phyloP scores from a whole-genome alignment of 1,284 basidiomycete genomes.

The Porodaedalea pini region DNA sequence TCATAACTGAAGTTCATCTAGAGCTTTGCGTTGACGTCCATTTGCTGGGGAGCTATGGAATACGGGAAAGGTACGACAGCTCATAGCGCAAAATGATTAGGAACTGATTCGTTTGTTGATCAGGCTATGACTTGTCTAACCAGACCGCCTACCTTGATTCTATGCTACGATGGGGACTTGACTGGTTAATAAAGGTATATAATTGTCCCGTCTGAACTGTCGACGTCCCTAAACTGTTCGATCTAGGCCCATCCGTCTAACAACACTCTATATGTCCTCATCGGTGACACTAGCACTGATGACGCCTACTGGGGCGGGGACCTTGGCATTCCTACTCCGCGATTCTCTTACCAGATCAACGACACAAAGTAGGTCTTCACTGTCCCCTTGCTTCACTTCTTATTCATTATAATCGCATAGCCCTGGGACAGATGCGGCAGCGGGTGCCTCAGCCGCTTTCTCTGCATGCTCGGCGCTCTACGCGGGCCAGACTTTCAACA shows the following conservation, averaged over 20 bases:
- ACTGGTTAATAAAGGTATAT: slow-evolving; percentile 83
- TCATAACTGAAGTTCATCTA: slow-evolving; percentile 19
- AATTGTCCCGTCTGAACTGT: background rate
- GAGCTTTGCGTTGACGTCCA: slow-evolving; percentile 69
- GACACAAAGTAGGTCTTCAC: slow-evolving; percentile 40
- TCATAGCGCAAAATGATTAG: background rate
- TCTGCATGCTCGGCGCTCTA: slow-evolving; percentile 83
- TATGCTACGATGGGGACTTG: slow-evolving; percentile 84
- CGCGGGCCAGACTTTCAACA: slow-evolving; percentile 48
- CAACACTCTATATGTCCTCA: slow-evolving; percentile 74
- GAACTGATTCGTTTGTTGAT: background rate
- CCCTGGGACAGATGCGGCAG: slow-evolving; percentile 88
- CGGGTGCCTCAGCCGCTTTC: slow-evolving; percentile 80
- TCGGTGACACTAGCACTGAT: slow-evolving; percentile 64
- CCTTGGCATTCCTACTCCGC: slow-evolving; percentile 66
- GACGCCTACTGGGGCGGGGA: slow-evolving; percentile 90
- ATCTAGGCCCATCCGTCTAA: slow-evolving; percentile 75
- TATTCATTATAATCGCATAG: slow-evolving; percentile 27
- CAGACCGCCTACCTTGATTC: slow-evolving; percentile 88
- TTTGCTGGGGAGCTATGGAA: slow-evolving; percentile 85
- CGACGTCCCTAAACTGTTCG: background rate
- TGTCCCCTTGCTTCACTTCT: background rate
- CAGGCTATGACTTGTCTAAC: slow-evolving; percentile 77
- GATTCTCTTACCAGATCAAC: slow-evolving; percentile 79
- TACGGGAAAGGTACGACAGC: slow-evolving; percentile 62